These are phyloP conservation scores for Mucor sp. DNA, from an alignment of 371 early-diverging fungal genomes.

Conservation along the genomic window DNA sequence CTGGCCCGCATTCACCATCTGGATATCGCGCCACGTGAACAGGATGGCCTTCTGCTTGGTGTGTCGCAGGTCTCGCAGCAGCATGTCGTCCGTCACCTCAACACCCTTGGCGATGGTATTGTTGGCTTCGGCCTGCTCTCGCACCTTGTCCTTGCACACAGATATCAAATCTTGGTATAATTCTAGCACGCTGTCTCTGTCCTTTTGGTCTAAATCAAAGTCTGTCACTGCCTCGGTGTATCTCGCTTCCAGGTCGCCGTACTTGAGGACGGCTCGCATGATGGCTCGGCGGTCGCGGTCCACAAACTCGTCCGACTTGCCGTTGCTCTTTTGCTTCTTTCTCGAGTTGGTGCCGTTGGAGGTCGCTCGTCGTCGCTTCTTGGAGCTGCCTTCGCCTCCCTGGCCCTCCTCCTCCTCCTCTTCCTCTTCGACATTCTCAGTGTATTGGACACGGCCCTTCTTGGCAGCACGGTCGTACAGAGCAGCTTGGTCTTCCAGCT, in stretches of 20 bases:
- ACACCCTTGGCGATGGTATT: neutral
- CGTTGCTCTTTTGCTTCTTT: conserved; percentile 14
- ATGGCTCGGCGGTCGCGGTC: conserved; percentile 85
- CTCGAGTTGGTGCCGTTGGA: conserved; percentile 6
- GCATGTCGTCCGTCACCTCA: conserved; percentile 34
- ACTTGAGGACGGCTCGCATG: conserved; percentile 76
- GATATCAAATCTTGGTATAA: conserved; percentile 63
- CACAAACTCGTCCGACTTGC: conserved; percentile 51
- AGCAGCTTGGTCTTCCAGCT: conserved; percentile 48
- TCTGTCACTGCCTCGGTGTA: conserved; percentile 80
- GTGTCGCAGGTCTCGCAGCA: conserved; percentile 53
- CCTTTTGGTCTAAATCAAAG: conserved; percentile 76
- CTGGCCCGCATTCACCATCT: conserved; percentile 83
- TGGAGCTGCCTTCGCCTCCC: conserved; percentile 8
- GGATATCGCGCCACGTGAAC: conserved; percentile 76
- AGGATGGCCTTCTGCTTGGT: conserved; percentile 79
- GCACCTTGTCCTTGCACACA: conserved; percentile 74
- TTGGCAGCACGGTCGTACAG: conserved; percentile 57
- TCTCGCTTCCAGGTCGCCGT: conserved; percentile 78
- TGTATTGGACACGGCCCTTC: conserved; percentile 41
- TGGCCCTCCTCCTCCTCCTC: conserved; percentile 28
- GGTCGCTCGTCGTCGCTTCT: conserved; percentile 16
- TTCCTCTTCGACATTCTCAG: conserved; percentile 32
- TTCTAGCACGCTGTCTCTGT: conserved; percentile 59
- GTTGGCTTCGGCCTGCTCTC: conserved; percentile 39